phyloP scores from a whole-genome alignment of 2,329 filamentous ascomycete species.

The Paracamarosporium sp. region DNA sequence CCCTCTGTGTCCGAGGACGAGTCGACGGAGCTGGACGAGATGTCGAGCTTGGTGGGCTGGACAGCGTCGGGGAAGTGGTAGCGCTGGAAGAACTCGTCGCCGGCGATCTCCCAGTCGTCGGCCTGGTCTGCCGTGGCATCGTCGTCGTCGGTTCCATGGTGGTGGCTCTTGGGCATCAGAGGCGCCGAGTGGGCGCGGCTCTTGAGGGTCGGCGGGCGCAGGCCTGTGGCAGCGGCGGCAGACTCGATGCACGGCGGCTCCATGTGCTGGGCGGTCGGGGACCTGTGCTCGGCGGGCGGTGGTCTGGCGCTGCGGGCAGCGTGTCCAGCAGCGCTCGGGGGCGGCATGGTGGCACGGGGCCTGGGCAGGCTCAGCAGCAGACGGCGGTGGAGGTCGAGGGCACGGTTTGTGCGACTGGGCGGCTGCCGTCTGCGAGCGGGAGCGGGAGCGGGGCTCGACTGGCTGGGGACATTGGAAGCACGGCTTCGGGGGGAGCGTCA shows the following conservation, averaged over 20 bases:
- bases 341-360: constrained; percentile 8
- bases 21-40: constrained; percentile 32
- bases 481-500: not conserved
- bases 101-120: constrained; percentile 45
- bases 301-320: constrained; percentile 6
- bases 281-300: constrained; percentile 14
- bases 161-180: constrained; percentile 34
- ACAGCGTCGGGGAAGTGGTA: constrained; percentile 42
- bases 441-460: constrained; percentile 28
- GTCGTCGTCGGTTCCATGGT: constrained; percentile 23
- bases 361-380: constrained; percentile 10
- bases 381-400: not conserved
- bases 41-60: constrained; percentile 30
- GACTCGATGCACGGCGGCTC: constrained; percentile 19
- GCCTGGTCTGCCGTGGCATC: constrained; percentile 46
- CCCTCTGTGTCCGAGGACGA: constrained; percentile 47
- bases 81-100: constrained; percentile 51
- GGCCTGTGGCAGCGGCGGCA: constrained; percentile 15
- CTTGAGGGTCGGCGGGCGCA: constrained; percentile 40
- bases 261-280: constrained; percentile 33
- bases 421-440: constrained; percentile 23
- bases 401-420: constrained; percentile 22
- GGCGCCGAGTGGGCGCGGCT: constrained; percentile 47
- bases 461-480: constrained; percentile 29
- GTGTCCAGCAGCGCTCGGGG: constrained; percentile 13